Percentiles rank a stretch among this genome's conserved stretches.
Evolutionary conservation across 2,329 filamentous ascomycete genomes (phyloP).

Genomic region (Colletotrichum camelliae): DNA sequence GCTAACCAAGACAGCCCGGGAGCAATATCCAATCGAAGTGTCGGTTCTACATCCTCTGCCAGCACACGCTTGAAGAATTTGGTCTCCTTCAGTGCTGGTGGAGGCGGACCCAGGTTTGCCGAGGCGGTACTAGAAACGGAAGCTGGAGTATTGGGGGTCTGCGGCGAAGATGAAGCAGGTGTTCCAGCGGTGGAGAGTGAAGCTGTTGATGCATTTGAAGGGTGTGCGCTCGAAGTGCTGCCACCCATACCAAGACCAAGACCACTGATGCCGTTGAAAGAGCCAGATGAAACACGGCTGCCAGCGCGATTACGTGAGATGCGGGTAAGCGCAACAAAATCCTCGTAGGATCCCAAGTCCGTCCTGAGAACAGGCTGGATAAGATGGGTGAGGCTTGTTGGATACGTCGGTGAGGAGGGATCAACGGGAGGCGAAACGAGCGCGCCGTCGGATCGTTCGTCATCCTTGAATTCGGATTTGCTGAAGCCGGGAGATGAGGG

Average conservation of each 20-base stretch:
- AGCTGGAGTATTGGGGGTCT: conserved; percentile 63
- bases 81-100: conserved; percentile 81
- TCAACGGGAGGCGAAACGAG: conserved; percentile 46
- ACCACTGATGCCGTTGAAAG: conserved; percentile 60
- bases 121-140: conserved; percentile 55
- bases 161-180: conserved; percentile 58
- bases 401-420: conserved; percentile 57
- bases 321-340: conserved; percentile 80
- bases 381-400: conserved; percentile 80
- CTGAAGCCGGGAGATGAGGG: conserved; percentile 82
- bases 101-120: conserved; percentile 31
- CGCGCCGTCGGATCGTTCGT: conserved; percentile 42
- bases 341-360: conserved; percentile 81
- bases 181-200: conserved; percentile 58
- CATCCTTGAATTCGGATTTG: conserved; percentile 67
- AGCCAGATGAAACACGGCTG: conserved; percentile 71
- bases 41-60: conserved; percentile 92
- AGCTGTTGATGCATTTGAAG: conserved; percentile 65
- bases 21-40: conserved; percentile 84
- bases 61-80: conserved; percentile 93
- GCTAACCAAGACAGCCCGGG: conserved; percentile 94
- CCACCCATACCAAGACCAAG: conserved; percentile 51
- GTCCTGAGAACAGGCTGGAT: conserved; percentile 83
- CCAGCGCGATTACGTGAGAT: conserved; percentile 65
- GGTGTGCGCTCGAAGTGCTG: conserved; percentile 50